Evolutionary conservation across 306 rosid genomes (phyloP), one percentile per base, ranked within the genome.

Genomic region (Quercus suber): DNA sequence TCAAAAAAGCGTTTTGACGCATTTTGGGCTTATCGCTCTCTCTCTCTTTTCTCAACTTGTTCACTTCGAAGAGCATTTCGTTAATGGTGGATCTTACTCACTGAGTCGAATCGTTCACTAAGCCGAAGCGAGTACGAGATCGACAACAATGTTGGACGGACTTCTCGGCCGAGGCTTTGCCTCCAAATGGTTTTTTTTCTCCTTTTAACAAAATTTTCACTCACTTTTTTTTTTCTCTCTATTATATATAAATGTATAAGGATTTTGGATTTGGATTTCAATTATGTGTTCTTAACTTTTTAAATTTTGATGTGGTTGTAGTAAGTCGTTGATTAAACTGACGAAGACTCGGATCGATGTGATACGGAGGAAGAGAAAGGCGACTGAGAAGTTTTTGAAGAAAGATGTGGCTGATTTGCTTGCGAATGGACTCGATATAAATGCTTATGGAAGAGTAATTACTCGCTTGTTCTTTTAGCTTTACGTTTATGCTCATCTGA

Each of bases 321-420:
- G 98, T 79, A 93, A 96, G 84, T 86, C 96, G 82, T 73, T 84
- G 90, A 88, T 96, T 73, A 91, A 96, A 81, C 73, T 77, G 87
- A 93, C 92, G 77, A 96, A 91, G 84, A 85, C 84, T 79, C 96
- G 98, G 91, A 96, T 96, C 91, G 97, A 96, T 84, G 91, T 87
- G 88, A 82, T 96, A 71, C 89, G 93, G 89, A 89, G 97, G 87
- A 96, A 88, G 94, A 88, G 92, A 86, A 93, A 88, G 80, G 99
- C 98, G 41, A 88, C 96, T 71, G 93, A 93, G 92, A 95, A 91
- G 90, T 91, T 93, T 84, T 81, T 95, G 53, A 91, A 85, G 93
- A 87, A 89, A 69, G 99, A 95, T 70, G 84, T 95, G 11, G 99
- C 93, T 78, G 98, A 95, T 90, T 90, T 95, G 63, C 89, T 95